phyloP scores from a whole-genome alignment of 75 land plant species.

The Larix kaempferi region DNA sequence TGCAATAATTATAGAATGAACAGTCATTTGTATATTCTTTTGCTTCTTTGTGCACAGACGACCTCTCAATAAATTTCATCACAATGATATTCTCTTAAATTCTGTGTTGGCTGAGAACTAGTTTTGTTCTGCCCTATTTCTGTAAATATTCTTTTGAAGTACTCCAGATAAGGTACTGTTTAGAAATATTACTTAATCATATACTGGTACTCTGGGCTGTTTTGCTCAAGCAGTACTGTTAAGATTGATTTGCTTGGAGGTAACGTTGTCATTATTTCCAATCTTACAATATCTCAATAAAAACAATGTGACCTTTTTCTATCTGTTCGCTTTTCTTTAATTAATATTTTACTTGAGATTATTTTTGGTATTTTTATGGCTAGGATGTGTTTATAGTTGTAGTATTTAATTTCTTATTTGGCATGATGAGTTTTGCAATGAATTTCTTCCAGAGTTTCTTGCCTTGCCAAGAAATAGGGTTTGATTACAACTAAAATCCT shows the following conservation, averaged over 20 bases:
- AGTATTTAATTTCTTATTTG: neutral
- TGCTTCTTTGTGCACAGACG: neutral
- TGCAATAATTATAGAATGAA: neutral
- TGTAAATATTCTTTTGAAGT: neutral
- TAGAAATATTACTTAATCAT: neutral
- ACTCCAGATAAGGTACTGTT: conserved; percentile 1
- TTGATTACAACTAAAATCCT: neutral
- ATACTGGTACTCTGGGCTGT: neutral
- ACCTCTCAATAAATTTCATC: neutral
- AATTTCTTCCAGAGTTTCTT: too few relatives aligned
- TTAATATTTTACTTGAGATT: neutral
- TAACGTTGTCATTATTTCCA: neutral
- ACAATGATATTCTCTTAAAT: neutral
- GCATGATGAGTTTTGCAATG: neutral
- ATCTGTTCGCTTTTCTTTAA: neutral
- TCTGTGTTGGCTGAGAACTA: neutral
- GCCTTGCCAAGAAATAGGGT: neutral
- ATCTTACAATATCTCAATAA: neutral
- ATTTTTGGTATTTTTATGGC: neutral
- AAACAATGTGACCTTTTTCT: neutral
- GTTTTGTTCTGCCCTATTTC: neutral
- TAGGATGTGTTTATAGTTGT: neutral
- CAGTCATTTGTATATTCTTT: conserved; percentile 2
- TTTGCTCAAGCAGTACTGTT: neutral
- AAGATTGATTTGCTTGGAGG: neutral